phyloP scores from a whole-genome alignment of 2,329 filamentous ascomycete genomes.

The Emericellopsis atlantica region DNA sequence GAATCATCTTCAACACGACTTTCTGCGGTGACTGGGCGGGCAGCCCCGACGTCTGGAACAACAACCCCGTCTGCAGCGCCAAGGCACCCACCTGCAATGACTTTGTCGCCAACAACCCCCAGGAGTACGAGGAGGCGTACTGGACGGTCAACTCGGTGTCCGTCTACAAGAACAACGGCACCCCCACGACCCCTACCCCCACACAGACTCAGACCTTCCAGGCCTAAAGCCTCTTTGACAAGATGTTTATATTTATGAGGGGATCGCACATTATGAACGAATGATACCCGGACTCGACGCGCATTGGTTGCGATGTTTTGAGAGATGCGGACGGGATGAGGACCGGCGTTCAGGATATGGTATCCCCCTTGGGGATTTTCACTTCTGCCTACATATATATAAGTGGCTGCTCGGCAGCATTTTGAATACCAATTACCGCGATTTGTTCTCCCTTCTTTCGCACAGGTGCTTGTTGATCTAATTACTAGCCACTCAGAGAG shows the following conservation, averaged over 20 bases:
- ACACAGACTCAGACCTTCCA: conserved; percentile 7
- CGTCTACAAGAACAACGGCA: conserved; percentile 32
- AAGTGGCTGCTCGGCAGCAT: too few species aligned
- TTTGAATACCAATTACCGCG: too few species aligned
- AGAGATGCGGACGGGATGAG: too few species aligned
- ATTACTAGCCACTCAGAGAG: too few species aligned
- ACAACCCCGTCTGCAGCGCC: conserved; percentile 42
- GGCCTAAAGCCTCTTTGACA: conserved; percentile 5
- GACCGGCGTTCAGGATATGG: too few species aligned
- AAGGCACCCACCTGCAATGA: conserved; percentile 54
- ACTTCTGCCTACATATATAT: too few species aligned
- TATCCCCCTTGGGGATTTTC: too few species aligned
- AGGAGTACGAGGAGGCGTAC: conserved; percentile 59
- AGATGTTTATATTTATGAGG: background rate
- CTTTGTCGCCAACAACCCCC: conserved; percentile 60
- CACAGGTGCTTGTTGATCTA: too few species aligned
- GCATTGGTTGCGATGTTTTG: background rate
- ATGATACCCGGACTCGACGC: background rate
- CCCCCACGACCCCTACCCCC: conserved; percentile 3
- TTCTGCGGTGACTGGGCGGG: conserved; percentile 88
- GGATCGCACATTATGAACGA: background rate
- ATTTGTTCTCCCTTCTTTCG: too few species aligned
- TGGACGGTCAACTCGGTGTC: conserved; percentile 65
- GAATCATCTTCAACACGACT: conserved; percentile 70
- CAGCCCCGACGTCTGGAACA: conserved; percentile 40